These are phyloP conservation scores for Aspergillus panamensis DNA, from an alignment of 495 filamentous ascomycete genomes.

Conservation along the genomic window DNA sequence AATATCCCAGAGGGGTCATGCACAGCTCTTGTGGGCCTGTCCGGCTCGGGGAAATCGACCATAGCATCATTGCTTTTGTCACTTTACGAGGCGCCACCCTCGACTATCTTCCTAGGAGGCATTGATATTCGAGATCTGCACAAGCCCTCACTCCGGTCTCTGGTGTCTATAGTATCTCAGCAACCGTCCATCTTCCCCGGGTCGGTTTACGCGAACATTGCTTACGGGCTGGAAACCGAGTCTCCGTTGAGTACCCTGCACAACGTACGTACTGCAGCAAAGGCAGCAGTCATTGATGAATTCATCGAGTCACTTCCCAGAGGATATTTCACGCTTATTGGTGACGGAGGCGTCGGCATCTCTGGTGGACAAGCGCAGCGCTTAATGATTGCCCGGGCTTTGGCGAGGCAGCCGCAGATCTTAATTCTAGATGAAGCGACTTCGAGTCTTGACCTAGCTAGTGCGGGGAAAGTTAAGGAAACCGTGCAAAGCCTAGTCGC, in stretches of 20 bases:
- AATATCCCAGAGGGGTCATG: slow-evolving; percentile 54
- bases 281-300: slow-evolving; percentile 69
- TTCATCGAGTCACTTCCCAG: slow-evolving; percentile 70
- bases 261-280: slow-evolving; percentile 57
- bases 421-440: slow-evolving; percentile 90
- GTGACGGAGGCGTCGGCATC: slow-evolving; percentile 70
- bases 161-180: slow-evolving; percentile 76
- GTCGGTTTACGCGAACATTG: slow-evolving; percentile 72
- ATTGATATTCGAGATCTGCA: slow-evolving; percentile 55
- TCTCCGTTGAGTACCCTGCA: slow-evolving; percentile 32
- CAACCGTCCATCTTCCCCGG: slow-evolving; percentile 71
- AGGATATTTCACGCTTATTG: slow-evolving; percentile 73
- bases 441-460: slow-evolving; percentile 68
- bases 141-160: slow-evolving; percentile 59
- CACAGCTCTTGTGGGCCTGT: slow-evolving; percentile 75
- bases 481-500: slow-evolving; percentile 52
- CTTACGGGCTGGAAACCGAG: slow-evolving; percentile 60
- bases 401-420: slow-evolving; percentile 64
- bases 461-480: slow-evolving; percentile 61
- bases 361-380: slow-evolving; percentile 85
- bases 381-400: slow-evolving; percentile 75
- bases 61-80: slow-evolving; percentile 70
- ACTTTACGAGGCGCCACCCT: slow-evolving; percentile 51
- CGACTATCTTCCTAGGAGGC: slow-evolving; percentile 53
- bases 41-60: slow-evolving; percentile 88